These are phyloP conservation scores for Trichosporon faecale DNA, from an alignment of 1,284 basidiomycete genomes.

Conservation along the genomic window DNA sequence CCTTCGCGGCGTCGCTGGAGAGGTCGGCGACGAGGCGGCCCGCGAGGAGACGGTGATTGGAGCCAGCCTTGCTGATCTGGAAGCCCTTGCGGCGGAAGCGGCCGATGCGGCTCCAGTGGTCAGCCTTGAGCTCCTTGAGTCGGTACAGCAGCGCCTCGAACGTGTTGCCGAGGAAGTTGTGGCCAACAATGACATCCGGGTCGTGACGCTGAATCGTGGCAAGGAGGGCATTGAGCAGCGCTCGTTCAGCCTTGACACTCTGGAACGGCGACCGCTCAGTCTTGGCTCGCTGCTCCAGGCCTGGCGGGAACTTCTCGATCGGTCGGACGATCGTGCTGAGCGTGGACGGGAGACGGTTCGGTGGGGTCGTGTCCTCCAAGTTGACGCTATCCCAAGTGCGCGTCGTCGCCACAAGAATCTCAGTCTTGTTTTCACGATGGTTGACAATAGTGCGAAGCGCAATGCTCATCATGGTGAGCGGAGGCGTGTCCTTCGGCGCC, in stretches of 20 bases:
- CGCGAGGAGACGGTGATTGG: slow-evolving; percentile 76
- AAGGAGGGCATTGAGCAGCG: slow-evolving; percentile 77
- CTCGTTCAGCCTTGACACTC: slow-evolving; percentile 76
- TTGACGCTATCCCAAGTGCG: slow-evolving; percentile 85
- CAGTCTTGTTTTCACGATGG: slow-evolving; percentile 87
- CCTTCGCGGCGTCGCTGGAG: slow-evolving; percentile 90
- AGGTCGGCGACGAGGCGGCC: slow-evolving; percentile 90
- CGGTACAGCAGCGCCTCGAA: slow-evolving; percentile 89
- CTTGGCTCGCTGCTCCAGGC: slow-evolving; percentile 71
- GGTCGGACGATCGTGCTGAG: slow-evolving; percentile 90
- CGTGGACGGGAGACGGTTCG: slow-evolving; percentile 75
- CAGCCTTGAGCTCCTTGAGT: slow-evolving; percentile 82
- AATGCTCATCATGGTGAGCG: slow-evolving; percentile 86
- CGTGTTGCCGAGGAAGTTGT: slow-evolving; percentile 89
- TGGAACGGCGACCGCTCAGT: slow-evolving; percentile 68
- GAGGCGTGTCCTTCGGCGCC: slow-evolving; percentile 79
- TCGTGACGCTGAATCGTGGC: slow-evolving; percentile 81
- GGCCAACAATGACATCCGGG: slow-evolving; percentile 91
- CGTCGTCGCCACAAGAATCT: slow-evolving; percentile 81
- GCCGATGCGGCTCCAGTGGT: slow-evolving; percentile 91
- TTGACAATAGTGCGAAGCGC: slow-evolving; percentile 90
- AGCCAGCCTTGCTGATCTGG: slow-evolving; percentile 74
- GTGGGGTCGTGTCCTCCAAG: slow-evolving; percentile 84
- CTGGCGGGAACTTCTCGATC: slow-evolving; percentile 78
- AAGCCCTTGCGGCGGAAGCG: slow-evolving; percentile 76